phyloP scores from a whole-genome alignment of 352 stramenopile species.

The Thalassiosira gravida region DNA sequence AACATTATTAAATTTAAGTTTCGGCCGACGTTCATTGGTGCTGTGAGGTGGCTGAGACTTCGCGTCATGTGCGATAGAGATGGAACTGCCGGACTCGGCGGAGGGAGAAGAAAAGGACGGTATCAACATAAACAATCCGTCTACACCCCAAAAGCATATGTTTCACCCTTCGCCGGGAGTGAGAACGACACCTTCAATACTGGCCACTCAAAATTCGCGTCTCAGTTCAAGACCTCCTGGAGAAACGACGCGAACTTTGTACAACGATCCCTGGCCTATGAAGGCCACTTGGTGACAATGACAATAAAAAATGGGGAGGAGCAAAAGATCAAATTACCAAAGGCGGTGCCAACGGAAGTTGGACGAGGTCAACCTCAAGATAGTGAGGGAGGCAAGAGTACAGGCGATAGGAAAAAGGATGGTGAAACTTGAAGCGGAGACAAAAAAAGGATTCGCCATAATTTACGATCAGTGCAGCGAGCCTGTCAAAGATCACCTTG shows the following conservation, averaged over 20 bases:
- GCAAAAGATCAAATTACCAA: neutral
- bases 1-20: constrained; percentile 15
- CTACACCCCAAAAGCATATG: neutral
- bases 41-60: neutral
- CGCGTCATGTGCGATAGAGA: neutral
- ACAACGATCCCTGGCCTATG: neutral
- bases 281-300: neutral
- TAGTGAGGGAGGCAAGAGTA: neutral
- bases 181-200: constrained; percentile 7
- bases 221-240: neutral
- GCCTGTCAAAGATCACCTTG: neutral
- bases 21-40: neutral
- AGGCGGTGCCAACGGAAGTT: neutral
- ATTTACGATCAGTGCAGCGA: neutral
- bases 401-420: neutral
- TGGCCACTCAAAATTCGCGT: neutral
- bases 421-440: neutral
- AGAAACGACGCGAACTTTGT: constrained; percentile 15
- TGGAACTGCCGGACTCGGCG: neutral
- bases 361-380: neutral
- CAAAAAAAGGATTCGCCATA: neutral
- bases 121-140: neutral
- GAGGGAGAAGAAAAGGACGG: neutral
- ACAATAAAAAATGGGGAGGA: neutral
- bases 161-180: neutral